Evolutionary conservation across 805 yeast genomes (phyloP).

Genomic region (Wickerhamiella australiensis): DNA sequence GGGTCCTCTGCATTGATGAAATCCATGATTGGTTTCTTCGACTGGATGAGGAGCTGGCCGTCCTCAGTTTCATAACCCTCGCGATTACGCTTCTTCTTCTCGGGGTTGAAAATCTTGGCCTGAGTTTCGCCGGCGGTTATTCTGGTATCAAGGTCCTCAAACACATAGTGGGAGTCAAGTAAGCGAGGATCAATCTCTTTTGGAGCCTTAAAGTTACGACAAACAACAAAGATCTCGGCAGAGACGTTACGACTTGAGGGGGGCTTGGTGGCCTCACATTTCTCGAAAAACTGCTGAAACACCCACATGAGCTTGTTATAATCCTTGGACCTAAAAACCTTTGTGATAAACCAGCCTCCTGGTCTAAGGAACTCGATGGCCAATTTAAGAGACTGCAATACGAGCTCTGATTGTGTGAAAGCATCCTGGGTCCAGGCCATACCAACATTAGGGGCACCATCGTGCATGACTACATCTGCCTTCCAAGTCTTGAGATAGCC

Average conservation of each 20-base stretch:
- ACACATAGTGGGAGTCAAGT: slow-evolving; percentile 83
- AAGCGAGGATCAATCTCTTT: slow-evolving; percentile 86
- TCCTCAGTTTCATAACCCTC: slow-evolving; percentile 91
- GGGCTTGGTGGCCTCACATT: slow-evolving; percentile 97
- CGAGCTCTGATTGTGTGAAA: slow-evolving; percentile 91
- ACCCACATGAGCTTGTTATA: slow-evolving; percentile 97
- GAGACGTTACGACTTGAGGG: slow-evolving; percentile 98
- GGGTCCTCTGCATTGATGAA: slow-evolving; percentile 76
- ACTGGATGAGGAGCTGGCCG: slow-evolving; percentile 43
- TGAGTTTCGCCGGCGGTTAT: slow-evolving; percentile 51
- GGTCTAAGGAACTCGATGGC: slow-evolving; percentile 86
- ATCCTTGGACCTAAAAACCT: slow-evolving; percentile 96
- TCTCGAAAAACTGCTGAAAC: slow-evolving; percentile 87
- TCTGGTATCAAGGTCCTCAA: slow-evolving; percentile 63
- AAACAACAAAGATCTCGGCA: slow-evolving; percentile 96
- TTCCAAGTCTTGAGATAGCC: slow-evolving; percentile 98
- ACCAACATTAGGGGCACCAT: slow-evolving; percentile 99
- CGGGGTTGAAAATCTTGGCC: slow-evolving; percentile 90
- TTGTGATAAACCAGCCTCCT: slow-evolving; percentile 94
- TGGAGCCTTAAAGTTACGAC: slow-evolving; percentile 93
- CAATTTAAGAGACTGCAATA: slow-evolving; percentile 80
- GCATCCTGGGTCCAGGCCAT: slow-evolving; percentile 99
- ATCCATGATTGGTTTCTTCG: slow-evolving; percentile 62
- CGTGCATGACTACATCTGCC: slow-evolving; percentile 94
- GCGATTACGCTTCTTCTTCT: slow-evolving; percentile 77